Conservation (phyloP, 2,329 filamentous ascomycete genomes). For the Aureobasidium namibiae region DNA sequence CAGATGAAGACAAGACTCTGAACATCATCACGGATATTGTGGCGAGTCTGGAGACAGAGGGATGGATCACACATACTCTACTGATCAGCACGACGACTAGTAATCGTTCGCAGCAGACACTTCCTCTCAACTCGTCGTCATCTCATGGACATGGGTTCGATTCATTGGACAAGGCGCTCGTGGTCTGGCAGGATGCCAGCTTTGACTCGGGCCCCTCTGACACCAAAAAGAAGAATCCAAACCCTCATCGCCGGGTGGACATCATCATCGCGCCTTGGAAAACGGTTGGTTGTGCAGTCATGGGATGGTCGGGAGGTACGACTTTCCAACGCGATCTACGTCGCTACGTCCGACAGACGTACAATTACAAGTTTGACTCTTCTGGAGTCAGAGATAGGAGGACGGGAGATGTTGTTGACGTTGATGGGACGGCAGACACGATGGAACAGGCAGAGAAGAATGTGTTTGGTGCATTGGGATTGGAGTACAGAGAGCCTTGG, state of each 20-base stretch:
- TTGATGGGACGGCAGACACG: constrained; percentile 55
- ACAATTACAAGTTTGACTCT: constrained; percentile 79
- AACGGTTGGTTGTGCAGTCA: constrained; percentile 76
- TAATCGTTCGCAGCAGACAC: constrained; percentile 59
- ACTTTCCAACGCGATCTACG: constrained; percentile 85
- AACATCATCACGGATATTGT: constrained; percentile 68
- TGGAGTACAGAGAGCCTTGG: constrained; percentile 41
- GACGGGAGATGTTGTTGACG: constrained; percentile 63
- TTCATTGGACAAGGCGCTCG: constrained; percentile 80
- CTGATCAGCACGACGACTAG: constrained; percentile 61
- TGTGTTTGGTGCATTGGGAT: constrained; percentile 68
- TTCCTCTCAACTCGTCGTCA: constrained; percentile 42
- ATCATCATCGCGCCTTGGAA: constrained; percentile 87
- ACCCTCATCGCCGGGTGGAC: constrained; percentile 76
- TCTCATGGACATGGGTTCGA: constrained; percentile 61
- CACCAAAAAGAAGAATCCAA: constrained; percentile 51
- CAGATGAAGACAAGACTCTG: constrained; percentile 57
- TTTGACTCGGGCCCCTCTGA: constrained; percentile 32
- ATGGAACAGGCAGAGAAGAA: constrained; percentile 68
- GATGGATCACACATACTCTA: constrained; percentile 75
- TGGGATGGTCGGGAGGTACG: constrained; percentile 82
- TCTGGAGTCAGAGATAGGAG: constrained; percentile 66
- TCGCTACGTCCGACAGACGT: constrained; percentile 65
- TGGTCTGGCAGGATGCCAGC: constrained; percentile 76
- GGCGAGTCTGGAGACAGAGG: constrained; percentile 55